Conservation (phyloP, 768 basidiomycete genomes). For the Imleria badia region DNA sequence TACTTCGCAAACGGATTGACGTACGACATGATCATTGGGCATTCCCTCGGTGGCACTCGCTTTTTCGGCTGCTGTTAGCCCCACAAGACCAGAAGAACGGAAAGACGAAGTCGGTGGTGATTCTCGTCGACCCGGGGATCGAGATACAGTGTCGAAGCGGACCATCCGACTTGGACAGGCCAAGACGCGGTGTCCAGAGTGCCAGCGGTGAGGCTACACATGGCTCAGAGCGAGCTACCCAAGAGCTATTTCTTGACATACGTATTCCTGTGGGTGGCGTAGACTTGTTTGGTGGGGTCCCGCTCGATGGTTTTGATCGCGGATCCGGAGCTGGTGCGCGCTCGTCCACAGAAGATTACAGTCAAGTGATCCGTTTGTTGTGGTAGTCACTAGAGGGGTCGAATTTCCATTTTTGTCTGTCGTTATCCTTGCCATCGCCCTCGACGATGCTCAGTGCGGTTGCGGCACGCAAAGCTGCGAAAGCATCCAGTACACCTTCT, state of each 20-base stretch:
- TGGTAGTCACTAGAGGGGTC: too few relatives aligned
- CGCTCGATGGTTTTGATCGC: constrained; percentile 16
- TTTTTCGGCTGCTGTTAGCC: too few relatives aligned
- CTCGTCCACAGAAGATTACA: constrained; percentile 1
- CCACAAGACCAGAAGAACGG: too few relatives aligned
- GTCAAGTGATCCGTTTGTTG: too few relatives aligned
- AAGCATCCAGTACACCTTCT: constrained; percentile 21
- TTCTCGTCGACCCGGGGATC: too few relatives aligned
- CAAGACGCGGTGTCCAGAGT: constrained; percentile 13
- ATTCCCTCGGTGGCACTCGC: too few relatives aligned
- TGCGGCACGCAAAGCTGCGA: constrained; percentile 66
- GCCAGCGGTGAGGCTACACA: constrained; percentile 7
- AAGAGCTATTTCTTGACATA: too few relatives aligned
- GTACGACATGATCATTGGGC: too few relatives aligned
- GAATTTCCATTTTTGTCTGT: constrained; percentile 4
- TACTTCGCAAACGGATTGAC: too few relatives aligned
- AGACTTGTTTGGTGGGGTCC: constrained; percentile 8
- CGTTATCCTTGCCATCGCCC: background rate
- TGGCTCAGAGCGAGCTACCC: constrained; percentile 4
- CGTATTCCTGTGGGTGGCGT: too few relatives aligned
- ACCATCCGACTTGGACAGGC: constrained; percentile 17
- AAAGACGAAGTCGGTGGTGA: too few relatives aligned
- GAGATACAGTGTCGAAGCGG: constrained; percentile 7
- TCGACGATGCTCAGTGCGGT: constrained; percentile 65
- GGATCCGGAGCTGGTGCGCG: constrained; percentile 3